These are phyloP conservation scores for Helianthus tuberosus DNA, from an alignment of 129 eudicot genomes.

Conservation along the genomic window DNA sequence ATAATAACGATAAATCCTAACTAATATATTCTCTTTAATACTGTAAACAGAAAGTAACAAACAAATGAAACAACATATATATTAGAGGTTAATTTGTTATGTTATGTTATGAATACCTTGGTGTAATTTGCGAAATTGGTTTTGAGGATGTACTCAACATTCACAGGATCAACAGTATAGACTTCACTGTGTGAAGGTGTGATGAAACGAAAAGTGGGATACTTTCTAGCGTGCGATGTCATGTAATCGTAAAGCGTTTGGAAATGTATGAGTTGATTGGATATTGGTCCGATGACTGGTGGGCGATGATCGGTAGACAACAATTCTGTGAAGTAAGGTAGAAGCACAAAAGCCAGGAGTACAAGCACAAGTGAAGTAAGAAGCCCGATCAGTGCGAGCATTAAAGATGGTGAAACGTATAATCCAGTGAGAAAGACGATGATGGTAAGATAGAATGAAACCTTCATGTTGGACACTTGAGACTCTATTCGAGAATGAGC, in stretches of 20 bases:
- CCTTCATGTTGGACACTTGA: background rate
- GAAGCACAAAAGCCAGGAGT: conserved; percentile 17
- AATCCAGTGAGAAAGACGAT: conserved; percentile 28
- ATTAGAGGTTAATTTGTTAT: background rate
- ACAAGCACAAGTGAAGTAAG: conserved; percentile 29
- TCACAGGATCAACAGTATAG: conserved; percentile 56
- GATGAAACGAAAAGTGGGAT: conserved; percentile 57
- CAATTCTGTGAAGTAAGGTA: conserved; percentile 37
- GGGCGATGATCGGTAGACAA: conserved; percentile 38
- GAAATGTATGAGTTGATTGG: conserved; percentile 50
- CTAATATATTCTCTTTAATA: too few relatives aligned
- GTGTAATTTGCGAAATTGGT: conserved; percentile 60
- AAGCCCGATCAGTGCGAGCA: conserved; percentile 20
- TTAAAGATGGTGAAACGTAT: conserved; percentile 28
- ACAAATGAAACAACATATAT: background rate
- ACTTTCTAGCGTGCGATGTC: conserved; percentile 43
- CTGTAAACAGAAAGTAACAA: too few relatives aligned
- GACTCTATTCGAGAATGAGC: background rate
- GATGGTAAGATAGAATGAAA: background rate
- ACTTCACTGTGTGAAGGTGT: conserved; percentile 54
- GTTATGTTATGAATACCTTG: conserved; percentile 32
- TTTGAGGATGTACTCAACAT: conserved; percentile 58
- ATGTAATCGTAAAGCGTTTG: conserved; percentile 42
- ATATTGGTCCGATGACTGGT: conserved; percentile 56
- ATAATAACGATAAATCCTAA: too few relatives aligned